Evolutionary conservation across 495 filamentous ascomycete species (phyloP).

Genomic region (Hypoxylon perforatum): DNA sequence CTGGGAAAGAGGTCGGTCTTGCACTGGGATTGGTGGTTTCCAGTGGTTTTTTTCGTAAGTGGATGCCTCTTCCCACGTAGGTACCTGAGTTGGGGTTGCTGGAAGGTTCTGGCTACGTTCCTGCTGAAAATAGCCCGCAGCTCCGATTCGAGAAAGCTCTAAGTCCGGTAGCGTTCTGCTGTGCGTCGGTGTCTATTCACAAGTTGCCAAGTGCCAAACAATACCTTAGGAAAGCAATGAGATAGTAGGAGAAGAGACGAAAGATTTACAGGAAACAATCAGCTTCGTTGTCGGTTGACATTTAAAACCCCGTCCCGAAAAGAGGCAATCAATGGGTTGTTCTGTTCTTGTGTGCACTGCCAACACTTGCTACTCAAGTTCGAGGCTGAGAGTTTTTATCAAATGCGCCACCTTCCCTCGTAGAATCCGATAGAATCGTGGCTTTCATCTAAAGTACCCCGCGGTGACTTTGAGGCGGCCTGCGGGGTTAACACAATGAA

Average conservation of each 20-base stretch:
- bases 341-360: background rate
- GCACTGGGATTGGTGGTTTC: background rate
- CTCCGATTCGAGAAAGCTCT: constrained; percentile 44
- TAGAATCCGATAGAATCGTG: constrained; percentile 52
- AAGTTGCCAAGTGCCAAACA: too few species aligned
- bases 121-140: constrained; percentile 34
- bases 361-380: constrained; percentile 11
- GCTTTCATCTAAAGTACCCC: constrained; percentile 35
- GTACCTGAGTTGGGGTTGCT: constrained; percentile 34
- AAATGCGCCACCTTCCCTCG: constrained; percentile 45
- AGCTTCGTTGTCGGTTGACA: constrained; percentile 17
- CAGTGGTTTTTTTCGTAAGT: constrained; percentile 6
- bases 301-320: constrained; percentile 6
- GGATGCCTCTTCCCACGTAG: constrained; percentile 18
- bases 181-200: background rate
- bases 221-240: too few species aligned
- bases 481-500: background rate
- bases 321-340: constrained; percentile 4
- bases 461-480: constrained; percentile 28
- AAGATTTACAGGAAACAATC: background rate
- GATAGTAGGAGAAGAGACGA: background rate
- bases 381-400: constrained; percentile 43
- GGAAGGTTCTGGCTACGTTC: constrained; percentile 44
- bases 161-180: background rate
- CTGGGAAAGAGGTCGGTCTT: background rate